These are phyloP conservation scores for Plasmodium cynomolgi DNA, from an alignment of 169 alveolate species.

Conservation along the genomic window DNA sequence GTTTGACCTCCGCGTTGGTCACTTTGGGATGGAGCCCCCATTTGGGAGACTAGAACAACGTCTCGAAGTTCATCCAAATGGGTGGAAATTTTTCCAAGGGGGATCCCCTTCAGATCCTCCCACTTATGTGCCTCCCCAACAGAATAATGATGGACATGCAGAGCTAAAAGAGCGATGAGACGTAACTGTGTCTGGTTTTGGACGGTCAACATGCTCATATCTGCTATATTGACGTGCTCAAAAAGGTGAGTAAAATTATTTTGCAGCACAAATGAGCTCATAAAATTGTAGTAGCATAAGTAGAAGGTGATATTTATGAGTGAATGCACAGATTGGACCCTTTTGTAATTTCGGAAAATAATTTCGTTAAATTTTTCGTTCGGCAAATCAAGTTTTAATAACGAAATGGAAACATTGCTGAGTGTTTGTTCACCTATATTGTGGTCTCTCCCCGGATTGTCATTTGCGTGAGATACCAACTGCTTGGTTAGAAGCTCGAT, in stretches of 20 bases:
- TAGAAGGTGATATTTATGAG: constrained; percentile 66
- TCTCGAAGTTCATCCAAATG: background rate
- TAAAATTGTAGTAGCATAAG: constrained; percentile 38
- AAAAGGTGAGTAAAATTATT: constrained; percentile 33
- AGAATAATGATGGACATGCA: constrained; percentile 14
- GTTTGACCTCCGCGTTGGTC: background rate
- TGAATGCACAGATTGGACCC: constrained; percentile 26
- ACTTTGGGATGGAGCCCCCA: background rate
- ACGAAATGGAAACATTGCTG: constrained; percentile 38
- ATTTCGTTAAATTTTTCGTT: constrained; percentile 16
- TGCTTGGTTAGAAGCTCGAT: constrained; percentile 1
- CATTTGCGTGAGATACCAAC: background rate
- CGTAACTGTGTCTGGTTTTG: constrained; percentile 49
- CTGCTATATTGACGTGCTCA: background rate
- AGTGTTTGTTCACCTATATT: constrained; percentile 25
- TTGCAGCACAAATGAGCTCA: background rate
- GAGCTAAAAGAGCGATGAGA: constrained; percentile 10
- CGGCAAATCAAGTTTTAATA: constrained; percentile 43
- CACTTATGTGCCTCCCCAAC: background rate
- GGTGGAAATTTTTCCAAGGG: background rate
- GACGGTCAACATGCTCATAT: constrained; percentile 14
- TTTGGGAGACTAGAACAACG: background rate
- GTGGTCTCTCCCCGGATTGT: background rate
- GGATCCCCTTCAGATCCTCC: background rate
- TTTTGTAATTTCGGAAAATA: constrained; percentile 37